Evolutionary conservation across 2,329 filamentous ascomycete genomes (phyloP), one percentile per base, ranked within the genome.

Genomic region (Fusarium austroafricanum): DNA sequence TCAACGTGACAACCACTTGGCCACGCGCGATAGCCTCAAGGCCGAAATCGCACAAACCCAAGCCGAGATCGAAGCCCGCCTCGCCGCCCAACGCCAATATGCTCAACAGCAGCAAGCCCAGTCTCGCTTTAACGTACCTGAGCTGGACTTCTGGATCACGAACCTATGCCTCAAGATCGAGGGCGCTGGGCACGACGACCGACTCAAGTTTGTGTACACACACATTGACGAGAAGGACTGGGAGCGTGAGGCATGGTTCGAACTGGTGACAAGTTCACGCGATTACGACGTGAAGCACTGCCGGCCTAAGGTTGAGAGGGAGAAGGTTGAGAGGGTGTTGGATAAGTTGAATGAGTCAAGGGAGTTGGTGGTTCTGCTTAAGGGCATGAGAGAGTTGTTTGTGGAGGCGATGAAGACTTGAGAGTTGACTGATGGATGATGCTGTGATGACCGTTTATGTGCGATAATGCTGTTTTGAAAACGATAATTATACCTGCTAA

Each of bases 111-210:
- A 97, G 37, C 93, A 96, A 73, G 87, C 90, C 3, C 95, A 98
- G 81, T 88, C 92, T 54, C 88, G 93, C 33, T 92, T 95, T 79
- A 98, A 99, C 79, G 87, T 92, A 42, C 96, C 96, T 0, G 96
- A 99, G 82, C 85, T 99, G 44, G 92, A 94, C 71, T 98, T 98
- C 77, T 99, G 96, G 96, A 92, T 97, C 77, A 91, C 91, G 55
- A 96, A 95, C 76, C 83, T 99, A 61, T 94, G 95, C 60, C 79
- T 98, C 76, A 85, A 91, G 63, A 96, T 99, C 75, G 95, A 98
- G 76, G 95, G 95, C 3, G 92, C 92, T 0, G 94, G 93, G 2
- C 87, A 88, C 75, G 90, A 92, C 66, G 94, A 97, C 79, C 87
- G 92, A 26, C 83, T 99, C 71, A 95, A 95, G 79, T 97, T 99